Conservation (phyloP, 306 rosid genomes). For the Sechiopsis laciniata region DNA sequence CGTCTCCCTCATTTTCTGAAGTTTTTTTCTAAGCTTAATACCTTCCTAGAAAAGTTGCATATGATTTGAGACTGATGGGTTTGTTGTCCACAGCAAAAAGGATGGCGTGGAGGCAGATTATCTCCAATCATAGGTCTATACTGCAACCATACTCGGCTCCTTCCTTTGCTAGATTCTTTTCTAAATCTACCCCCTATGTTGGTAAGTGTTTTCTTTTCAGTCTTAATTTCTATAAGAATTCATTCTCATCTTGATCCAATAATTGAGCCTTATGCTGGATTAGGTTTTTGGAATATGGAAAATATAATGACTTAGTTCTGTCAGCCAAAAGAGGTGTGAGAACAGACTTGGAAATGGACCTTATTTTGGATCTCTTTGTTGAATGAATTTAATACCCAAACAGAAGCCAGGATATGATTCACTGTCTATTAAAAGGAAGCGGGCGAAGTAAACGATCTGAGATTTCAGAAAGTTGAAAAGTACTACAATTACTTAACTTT, state of each 20-base stretch:
- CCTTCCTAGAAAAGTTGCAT: background rate
- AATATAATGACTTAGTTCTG: constrained; percentile 3
- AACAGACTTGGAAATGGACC: background rate
- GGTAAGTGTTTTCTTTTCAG: constrained; percentile 6
- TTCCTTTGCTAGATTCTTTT: constrained; percentile 20
- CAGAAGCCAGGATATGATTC: background rate
- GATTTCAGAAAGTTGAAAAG: background rate
- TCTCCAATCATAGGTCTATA: constrained; percentile 12
- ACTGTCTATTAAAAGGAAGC: background rate
- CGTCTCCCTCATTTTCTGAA: background rate
- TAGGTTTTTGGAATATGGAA: constrained; percentile 9
- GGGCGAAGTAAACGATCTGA: background rate
- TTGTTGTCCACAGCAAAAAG: constrained; percentile 9
- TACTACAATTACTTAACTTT: background rate
- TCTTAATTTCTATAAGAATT: background rate
- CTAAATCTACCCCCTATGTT: constrained; percentile 7
- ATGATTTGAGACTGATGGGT: constrained; percentile 14
- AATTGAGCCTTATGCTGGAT: background rate
- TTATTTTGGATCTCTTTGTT: background rate
- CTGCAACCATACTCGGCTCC: constrained; percentile 15
- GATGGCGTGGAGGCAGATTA: constrained; percentile 39
- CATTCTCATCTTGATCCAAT: background rate
- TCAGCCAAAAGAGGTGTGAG: background rate
- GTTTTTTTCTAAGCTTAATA: background rate
- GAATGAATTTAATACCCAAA: constrained; percentile 6